Evolutionary conservation across 257 asterid genomes (phyloP).

Genomic region (Solanum ossicruentum): DNA sequence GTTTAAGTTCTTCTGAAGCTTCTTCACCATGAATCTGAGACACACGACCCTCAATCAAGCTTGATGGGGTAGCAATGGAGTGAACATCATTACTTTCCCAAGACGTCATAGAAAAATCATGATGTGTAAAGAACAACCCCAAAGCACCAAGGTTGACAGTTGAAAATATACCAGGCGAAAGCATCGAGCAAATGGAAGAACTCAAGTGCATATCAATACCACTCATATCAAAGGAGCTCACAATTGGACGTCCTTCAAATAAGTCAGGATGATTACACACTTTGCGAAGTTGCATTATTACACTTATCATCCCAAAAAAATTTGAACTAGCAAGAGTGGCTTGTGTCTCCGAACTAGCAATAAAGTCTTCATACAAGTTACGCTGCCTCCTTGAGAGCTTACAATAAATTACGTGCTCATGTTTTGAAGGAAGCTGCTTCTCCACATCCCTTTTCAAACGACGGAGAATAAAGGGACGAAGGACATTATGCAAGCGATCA

Average conservation of each 20-base stretch:
- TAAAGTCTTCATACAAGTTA: slow-evolving; percentile 89
- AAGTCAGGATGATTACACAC: slow-evolving; percentile 99
- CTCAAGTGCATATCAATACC: slow-evolving; percentile 75
- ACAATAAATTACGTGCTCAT: slow-evolving; percentile 83
- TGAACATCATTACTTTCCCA: slow-evolving; percentile 86
- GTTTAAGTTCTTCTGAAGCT: slow-evolving; percentile 16
- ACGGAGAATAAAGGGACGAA: slow-evolving; percentile 94
- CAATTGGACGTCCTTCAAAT: slow-evolving; percentile 98
- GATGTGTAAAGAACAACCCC: slow-evolving; percentile 78
- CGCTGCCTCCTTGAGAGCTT: slow-evolving; percentile 98
- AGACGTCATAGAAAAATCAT: slow-evolving; percentile 72
- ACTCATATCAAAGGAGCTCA: slow-evolving; percentile 85
- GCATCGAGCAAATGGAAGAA: slow-evolving; percentile 74
- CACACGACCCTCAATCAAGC: slow-evolving; percentile 45
- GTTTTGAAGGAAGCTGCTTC: slow-evolving; percentile 92
- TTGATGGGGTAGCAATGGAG: slow-evolving; percentile 74
- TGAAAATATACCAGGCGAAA: slow-evolving; percentile 43
- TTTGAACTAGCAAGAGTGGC: slow-evolving; percentile 89
- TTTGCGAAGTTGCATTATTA: slow-evolving; percentile 98
- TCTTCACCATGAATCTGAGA: slow-evolving; percentile 27
- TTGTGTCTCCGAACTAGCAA: slow-evolving; percentile 98
- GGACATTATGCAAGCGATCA: slow-evolving; percentile 97
- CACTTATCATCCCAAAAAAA: slow-evolving; percentile 95
- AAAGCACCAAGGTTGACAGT: slow-evolving; percentile 57
- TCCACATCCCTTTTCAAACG: slow-evolving; percentile 97